A percentile compares a stretch with the other conserved stretches of the same genome.
Evolutionary conservation across 257 asterid species (phyloP).

Genomic region (Petunia secreta): DNA sequence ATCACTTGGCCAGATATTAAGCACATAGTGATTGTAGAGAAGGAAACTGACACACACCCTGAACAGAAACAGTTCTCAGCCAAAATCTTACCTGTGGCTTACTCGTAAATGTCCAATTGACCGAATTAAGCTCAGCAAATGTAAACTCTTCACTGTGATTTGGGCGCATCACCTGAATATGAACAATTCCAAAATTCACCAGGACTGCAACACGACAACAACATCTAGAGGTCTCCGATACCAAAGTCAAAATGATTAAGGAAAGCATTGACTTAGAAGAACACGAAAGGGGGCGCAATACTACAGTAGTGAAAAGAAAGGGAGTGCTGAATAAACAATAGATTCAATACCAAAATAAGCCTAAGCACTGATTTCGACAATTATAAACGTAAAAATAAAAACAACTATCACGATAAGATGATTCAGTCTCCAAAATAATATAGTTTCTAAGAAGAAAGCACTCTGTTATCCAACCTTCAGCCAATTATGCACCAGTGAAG

Average conservation of each 20-base stretch:
- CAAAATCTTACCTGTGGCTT: constrained; percentile 63
- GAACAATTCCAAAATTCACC: constrained; percentile 20
- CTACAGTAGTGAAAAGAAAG: not conserved
- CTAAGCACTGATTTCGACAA: not conserved
- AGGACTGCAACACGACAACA: not conserved
- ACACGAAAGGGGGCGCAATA: not conserved
- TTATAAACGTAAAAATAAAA: not conserved
- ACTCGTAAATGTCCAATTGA: constrained; percentile 62
- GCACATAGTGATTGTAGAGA: constrained; percentile 13
- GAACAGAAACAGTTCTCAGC: not conserved
- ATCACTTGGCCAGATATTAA: not conserved
- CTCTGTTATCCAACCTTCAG: not conserved
- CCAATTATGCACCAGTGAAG: constrained; percentile 1
- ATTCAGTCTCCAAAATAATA: constrained; percentile 2
- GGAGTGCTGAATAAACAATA: not conserved
- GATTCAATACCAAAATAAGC: constrained; percentile 9
- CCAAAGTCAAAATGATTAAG: not conserved
- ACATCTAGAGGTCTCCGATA: not conserved
- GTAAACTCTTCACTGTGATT: constrained; percentile 70
- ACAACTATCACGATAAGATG: not conserved
- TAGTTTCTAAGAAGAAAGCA: not conserved
- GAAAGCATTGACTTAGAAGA: not conserved
- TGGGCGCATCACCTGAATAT: constrained; percentile 73
- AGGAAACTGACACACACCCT: not conserved
- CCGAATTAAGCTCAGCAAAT: constrained; percentile 64